Percentiles rank a stretch among this genome's conserved stretches.
phyloP scores from a whole-genome alignment of 108 stramenopile genomes.

The Pseudonitzschia multiseries region DNA sequence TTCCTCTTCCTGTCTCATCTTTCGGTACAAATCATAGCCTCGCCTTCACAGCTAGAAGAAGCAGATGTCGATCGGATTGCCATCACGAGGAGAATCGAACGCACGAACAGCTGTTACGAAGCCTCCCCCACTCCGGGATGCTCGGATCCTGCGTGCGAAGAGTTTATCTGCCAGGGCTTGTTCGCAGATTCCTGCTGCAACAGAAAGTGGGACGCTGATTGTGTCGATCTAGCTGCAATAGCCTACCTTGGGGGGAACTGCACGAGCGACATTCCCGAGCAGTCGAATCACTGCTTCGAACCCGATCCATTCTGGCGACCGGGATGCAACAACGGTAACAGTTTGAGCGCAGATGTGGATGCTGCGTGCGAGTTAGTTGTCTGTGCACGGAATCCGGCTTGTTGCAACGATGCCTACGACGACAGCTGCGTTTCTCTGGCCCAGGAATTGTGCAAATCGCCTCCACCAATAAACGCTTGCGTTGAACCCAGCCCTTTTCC shows the following conservation, averaged over 20 bases:
- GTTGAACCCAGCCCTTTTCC: neutral
- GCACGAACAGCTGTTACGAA: conserved; percentile 6
- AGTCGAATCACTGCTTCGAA: conserved; percentile 1
- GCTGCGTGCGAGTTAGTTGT: neutral
- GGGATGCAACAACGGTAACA: neutral
- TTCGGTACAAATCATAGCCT: no score
- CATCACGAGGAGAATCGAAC: no score
- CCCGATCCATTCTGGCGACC: neutral
- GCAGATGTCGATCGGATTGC: no score
- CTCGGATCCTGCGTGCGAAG: neutral
- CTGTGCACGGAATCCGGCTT: conserved; percentile 7
- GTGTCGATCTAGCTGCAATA: neutral
- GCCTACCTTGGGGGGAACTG: neutral
- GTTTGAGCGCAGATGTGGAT: neutral
- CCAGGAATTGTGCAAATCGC: neutral
- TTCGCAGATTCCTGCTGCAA: neutral
- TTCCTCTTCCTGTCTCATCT: no score
- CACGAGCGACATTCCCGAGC: neutral
- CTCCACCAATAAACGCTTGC: neutral
- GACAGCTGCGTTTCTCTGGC: neutral
- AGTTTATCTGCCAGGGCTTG: neutral
- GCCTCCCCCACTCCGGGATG: conserved; percentile 11
- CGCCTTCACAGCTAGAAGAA: no score
- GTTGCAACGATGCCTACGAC: conserved; percentile 15
- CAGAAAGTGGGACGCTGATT: neutral